Evolutionary conservation across 192 early-diverging fungal species (phyloP).

Genomic region (Entomortierella parvispora): DNA sequence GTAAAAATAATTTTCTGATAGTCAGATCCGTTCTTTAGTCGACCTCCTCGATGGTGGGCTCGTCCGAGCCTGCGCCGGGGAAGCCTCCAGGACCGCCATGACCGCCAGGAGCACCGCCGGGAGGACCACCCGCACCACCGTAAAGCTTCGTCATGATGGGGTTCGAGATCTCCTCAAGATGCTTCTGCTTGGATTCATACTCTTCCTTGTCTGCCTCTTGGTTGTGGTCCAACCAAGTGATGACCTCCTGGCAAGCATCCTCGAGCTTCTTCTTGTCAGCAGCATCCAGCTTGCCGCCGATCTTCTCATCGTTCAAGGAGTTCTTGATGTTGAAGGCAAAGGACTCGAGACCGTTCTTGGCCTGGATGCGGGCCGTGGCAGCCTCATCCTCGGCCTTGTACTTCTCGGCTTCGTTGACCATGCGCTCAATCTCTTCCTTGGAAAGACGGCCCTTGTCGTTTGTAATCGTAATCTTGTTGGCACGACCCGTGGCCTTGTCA

Average conservation of each 20-base stretch:
- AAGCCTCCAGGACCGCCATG: conserved; percentile 76
- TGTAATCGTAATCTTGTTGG: conserved; percentile 97
- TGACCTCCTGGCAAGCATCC: conserved; percentile 85
- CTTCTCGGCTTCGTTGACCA: conserved; percentile 92
- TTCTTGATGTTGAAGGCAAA: conserved; percentile 86
- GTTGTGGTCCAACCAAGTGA: conserved; percentile 91
- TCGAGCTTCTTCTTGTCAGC: conserved; percentile 89
- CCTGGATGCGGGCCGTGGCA: conserved; percentile 83
- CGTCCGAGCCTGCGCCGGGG: conserved; percentile 55
- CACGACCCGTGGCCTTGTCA: conserved; percentile 90
- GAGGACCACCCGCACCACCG: conserved; percentile 73
- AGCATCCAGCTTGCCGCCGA: conserved; percentile 78
- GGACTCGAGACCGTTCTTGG: conserved; percentile 91
- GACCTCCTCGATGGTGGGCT: conserved; percentile 79
- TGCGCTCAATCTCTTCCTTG: conserved; percentile 97
- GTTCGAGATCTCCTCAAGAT: conserved; percentile 92
- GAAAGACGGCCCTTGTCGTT: conserved; percentile 97
- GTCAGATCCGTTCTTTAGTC: no score
- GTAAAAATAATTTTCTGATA: no score
- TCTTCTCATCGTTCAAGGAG: conserved; percentile 82
- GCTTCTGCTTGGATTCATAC: conserved; percentile 92
- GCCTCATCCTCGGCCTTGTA: conserved; percentile 95
- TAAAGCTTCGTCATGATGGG: conserved; percentile 98
- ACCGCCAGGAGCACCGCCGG: conserved; percentile 67
- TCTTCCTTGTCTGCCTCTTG: conserved; percentile 96